phyloP scores from a whole-genome alignment of 352 stramenopile species.

The Globisporangium sylvaticum region DNA sequence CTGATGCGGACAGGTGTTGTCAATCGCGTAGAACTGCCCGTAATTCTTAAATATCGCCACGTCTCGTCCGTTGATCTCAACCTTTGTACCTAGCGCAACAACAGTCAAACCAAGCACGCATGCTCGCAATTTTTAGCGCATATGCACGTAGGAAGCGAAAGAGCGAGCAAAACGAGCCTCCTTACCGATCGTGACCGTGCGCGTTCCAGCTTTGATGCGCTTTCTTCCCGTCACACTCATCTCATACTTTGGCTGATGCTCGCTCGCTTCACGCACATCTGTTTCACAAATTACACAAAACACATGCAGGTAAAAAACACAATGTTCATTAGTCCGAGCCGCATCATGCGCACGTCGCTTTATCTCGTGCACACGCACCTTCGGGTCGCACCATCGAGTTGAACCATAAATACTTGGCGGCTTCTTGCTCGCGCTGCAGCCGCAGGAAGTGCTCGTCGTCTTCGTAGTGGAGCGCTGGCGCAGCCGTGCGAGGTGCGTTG shows the following conservation, averaged over 20 bases:
- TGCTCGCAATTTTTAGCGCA: not conserved
- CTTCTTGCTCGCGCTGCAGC: constrained; percentile 14
- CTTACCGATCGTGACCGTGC: constrained; percentile 54
- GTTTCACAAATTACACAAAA: not conserved
- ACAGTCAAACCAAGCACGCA: not conserved
- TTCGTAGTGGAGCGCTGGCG: constrained; percentile 23
- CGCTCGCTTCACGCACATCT: constrained; percentile 76
- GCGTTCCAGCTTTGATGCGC: constrained; percentile 64
- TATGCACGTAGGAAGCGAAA: not conserved
- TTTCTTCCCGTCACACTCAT: constrained; percentile 71
- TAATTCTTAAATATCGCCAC: constrained; percentile 84
- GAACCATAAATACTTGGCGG: constrained; percentile 60
- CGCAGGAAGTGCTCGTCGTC: constrained; percentile 12
- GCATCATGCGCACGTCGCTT: not conserved
- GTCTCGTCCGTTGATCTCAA: constrained; percentile 55
- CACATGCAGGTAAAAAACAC: not conserved
- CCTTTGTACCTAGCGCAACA: constrained; percentile 40
- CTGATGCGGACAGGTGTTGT: constrained; percentile 78
- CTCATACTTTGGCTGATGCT: constrained; percentile 67
- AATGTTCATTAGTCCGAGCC: not conserved
- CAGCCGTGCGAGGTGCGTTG: not conserved
- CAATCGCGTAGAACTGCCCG: constrained; percentile 63
- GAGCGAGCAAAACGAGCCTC: not conserved
- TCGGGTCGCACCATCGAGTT: constrained; percentile 49
- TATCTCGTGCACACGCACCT: constrained; percentile 34